Evolutionary conservation across 176 grass and related monocot species (phyloP).

Genomic region (Pontederia crassipes): DNA sequence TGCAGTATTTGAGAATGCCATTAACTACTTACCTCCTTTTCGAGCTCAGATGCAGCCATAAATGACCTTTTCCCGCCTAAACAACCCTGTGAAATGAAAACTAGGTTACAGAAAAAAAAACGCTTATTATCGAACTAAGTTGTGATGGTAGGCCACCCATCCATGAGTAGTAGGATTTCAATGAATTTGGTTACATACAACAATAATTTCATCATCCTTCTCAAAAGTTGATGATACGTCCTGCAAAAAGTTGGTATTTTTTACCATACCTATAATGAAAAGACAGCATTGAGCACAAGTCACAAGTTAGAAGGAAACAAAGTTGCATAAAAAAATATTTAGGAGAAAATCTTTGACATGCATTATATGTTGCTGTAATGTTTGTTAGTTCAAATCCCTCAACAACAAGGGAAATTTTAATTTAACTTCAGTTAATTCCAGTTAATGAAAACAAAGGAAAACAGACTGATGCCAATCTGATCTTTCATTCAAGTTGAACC

Average conservation of each 20-base stretch:
- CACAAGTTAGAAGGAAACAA: not conserved
- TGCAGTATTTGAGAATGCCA: not conserved
- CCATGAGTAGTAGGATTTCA: not conserved
- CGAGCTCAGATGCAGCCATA: conserved; percentile 10
- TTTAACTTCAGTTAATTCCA: too few species aligned
- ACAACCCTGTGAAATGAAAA: not conserved
- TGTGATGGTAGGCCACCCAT: too few species aligned
- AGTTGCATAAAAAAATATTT: not conserved
- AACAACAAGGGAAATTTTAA: too few species aligned
- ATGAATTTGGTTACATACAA: not conserved
- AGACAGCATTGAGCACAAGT: not conserved
- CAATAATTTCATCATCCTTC: conserved; percentile 5
- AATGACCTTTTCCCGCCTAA: conserved; percentile 5
- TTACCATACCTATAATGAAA: conserved; percentile 3
- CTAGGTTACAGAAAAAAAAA: not conserved
- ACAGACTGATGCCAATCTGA: too few species aligned
- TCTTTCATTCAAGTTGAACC: too few species aligned
- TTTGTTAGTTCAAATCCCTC: too few species aligned
- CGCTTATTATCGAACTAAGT: not conserved
- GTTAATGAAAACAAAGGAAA: too few species aligned
- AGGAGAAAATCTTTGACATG: not conserved
- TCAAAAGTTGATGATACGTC: conserved; percentile 5
- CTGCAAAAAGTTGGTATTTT: conserved; percentile 3
- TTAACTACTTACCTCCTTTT: not conserved
- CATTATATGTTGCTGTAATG: too few species aligned